Evolutionary conservation across 2,329 filamentous ascomycete species (phyloP).

Genomic region (Exophiala sideris): DNA sequence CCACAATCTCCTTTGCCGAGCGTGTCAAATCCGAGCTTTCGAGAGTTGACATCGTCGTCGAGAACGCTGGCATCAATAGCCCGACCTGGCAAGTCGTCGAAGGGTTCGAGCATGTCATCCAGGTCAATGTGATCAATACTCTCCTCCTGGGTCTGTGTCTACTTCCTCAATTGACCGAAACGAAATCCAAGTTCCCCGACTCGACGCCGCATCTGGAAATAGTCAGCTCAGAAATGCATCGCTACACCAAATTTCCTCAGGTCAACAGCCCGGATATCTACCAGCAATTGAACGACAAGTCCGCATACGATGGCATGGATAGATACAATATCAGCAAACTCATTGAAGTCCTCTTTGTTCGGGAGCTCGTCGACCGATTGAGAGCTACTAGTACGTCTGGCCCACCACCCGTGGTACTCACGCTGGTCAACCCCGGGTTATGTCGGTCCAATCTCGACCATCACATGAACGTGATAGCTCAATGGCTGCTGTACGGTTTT

Average conservation of each 20-base stretch:
- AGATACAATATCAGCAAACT: constrained; percentile 25
- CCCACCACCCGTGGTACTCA: constrained; percentile 22
- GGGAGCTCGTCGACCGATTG: constrained; percentile 20
- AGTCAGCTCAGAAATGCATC: constrained; percentile 28
- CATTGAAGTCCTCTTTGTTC: constrained; percentile 26
- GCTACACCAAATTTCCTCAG: constrained; percentile 23
- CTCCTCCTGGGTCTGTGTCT: constrained; percentile 28
- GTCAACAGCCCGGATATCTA: constrained; percentile 21
- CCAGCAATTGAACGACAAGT: constrained; percentile 13
- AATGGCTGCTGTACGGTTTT: constrained; percentile 4
- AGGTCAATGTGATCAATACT: constrained; percentile 32
- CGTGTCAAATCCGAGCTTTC: constrained; percentile 30
- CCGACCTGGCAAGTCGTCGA: constrained; percentile 16
- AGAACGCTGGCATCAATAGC: constrained; percentile 39
- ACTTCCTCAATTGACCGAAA: constrained; percentile 26
- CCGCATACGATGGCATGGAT: constrained; percentile 3
- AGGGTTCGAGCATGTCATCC: constrained; percentile 29
- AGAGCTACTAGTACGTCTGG: not conserved
- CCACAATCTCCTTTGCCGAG: constrained; percentile 31
- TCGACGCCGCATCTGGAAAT: constrained; percentile 25
- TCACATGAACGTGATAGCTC: not conserved
- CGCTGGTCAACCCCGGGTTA: constrained; percentile 29
- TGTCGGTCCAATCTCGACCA: constrained; percentile 23
- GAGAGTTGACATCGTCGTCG: constrained; percentile 36
- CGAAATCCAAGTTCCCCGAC: constrained; percentile 17